Evolutionary conservation across 441 rosid species (phyloP), one percentile per base, ranked within the genome.

Genomic region (Populus hybrid): DNA sequence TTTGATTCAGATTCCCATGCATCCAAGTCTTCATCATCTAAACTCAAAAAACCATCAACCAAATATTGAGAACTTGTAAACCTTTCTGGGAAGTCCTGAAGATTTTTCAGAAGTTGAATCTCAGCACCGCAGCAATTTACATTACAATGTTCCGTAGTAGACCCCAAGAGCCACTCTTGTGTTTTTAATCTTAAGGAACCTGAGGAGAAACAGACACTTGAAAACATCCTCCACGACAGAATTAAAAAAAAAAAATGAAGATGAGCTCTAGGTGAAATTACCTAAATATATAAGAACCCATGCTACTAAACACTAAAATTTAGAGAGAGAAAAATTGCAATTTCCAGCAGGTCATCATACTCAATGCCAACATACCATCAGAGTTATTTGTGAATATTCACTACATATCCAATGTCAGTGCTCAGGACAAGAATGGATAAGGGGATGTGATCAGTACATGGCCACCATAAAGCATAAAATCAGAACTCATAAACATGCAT

Each of bases 1-100:
- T 86, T 96, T 24, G 92, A 91, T 86, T 91, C 93, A 81, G 76
- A 84, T 80, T 94, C 97, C 99, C 99, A 96, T 67, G 93, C 92
- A 83, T 87, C 90, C 85, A 94, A 80, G 82, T 96, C 99, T 85
- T 87, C 99, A 77, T 96, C 99, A 81, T 96, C 94, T 81, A 81
- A 92, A 83, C 82, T 79, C 77, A 76, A 73, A 26, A 71, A 64
- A 69, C 78, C 71, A 82, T 82, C 88, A 82, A 63, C 81, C 69
- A 77, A 75, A 70, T 66, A 6, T n/a, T 32, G 81, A 80, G 78
- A 81, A 78, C 85, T 81, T 63, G 86, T 75, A 78, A 91, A 96
- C 69, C 73, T 78, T 72, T 82, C 72, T 42, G 94, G 91, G 79
- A 92, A 93, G 79, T 88, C 92, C 70, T 80, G 77, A 72, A 96